A percentile compares a stretch with the other conserved stretches of the same genome.
Evolutionary conservation across 2,329 filamentous ascomycete genomes (phyloP).

Genomic region (Chaetomium sp.): DNA sequence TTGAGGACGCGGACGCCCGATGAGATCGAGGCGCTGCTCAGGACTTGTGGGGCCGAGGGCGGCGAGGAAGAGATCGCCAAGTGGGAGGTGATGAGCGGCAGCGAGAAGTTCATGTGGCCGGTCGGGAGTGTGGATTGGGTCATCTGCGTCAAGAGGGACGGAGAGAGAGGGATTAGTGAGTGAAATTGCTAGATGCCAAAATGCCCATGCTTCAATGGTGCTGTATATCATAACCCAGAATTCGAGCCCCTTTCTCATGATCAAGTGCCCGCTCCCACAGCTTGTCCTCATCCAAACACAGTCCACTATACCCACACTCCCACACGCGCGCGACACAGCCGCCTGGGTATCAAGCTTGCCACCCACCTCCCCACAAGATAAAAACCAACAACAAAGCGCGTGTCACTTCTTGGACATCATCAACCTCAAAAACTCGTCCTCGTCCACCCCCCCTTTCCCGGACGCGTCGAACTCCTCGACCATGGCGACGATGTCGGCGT

Average conservation of each 20-base stretch:
- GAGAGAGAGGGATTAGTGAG: not conserved
- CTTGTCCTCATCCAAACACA: conserved; percentile 22
- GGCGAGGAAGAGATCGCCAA: conserved; percentile 37
- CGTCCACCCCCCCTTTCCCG: conserved; percentile 77
- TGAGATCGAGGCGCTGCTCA: conserved; percentile 64
- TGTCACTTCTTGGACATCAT: conserved; percentile 48
- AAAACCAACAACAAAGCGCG: not conserved
- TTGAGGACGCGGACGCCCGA: conserved; percentile 66
- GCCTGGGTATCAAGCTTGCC: conserved; percentile 26
- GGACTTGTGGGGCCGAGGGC: conserved; percentile 50
- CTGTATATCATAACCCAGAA: conserved; percentile 30
- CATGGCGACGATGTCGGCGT: conserved; percentile 92
- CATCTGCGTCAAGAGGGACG: conserved; percentile 47
- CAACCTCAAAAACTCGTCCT: conserved; percentile 70
- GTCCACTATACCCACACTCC: not conserved
- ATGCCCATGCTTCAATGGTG: conserved; percentile 28
- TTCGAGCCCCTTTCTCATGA: conserved; percentile 11
- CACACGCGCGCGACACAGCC: conserved; percentile 4
- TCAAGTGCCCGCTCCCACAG: not conserved
- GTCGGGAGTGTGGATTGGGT: conserved; percentile 56
- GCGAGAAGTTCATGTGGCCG: conserved; percentile 53
- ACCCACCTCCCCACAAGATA: not conserved
- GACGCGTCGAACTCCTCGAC: conserved; percentile 97
- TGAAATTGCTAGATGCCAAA: conserved; percentile 27
- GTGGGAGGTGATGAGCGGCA: conserved; percentile 56